Base-by-base conservation (phyloP, 176 grass and related monocot genomes). In the Avena eriantha region DNA sequence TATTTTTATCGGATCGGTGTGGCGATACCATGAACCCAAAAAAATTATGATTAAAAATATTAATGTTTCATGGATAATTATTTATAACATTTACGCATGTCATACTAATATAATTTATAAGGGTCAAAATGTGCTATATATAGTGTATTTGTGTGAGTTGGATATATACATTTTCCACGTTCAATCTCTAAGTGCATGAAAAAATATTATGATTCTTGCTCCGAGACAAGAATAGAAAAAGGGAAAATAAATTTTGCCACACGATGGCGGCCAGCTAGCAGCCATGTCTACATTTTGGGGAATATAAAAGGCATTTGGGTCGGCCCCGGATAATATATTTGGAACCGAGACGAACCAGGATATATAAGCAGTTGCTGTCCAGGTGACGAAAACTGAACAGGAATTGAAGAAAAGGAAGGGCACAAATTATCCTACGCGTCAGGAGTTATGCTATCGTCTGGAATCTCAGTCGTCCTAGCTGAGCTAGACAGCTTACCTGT, bases 311-410 rank as follows among this genome's bases (percentile, higher is more conserved):
- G 49, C 73, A 19, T 53, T 76, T 54, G 15, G 48, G 72, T 50
- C 21, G 24, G 49, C 53, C 15, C 0, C 35, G 11, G 66, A 50
- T 69, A 81, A 89, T 89, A 84, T 31, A 66, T 47, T 57, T 48
- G 46, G 19, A 43, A 70, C 36, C 75, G 24, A 4, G 45, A 51
- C 23, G 34, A 76, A 80, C 35, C 65, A 68, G 3, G 3, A 35
- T 18, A 74, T 17, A 14, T 21, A 19, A 16, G 5, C 68, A 56
- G 76, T 45, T 76, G 23, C 19, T 80, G 36, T 81, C 34, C 36
- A 36, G 21, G 58, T 81, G 83, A 85, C 60, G 82, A 75, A 59
- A 89, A 81, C 49, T 29, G 26, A 49, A 78, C 19, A 76, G 70
- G 41, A 76, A 29, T 15, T 33, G 46, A 76, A 4, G 72, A 33